A percentile compares a stretch with the other conserved stretches of the same genome.
These are phyloP conservation scores for Paraglomus occultum DNA, from an alignment of 192 early-diverging fungal species.

Conservation along the genomic window DNA sequence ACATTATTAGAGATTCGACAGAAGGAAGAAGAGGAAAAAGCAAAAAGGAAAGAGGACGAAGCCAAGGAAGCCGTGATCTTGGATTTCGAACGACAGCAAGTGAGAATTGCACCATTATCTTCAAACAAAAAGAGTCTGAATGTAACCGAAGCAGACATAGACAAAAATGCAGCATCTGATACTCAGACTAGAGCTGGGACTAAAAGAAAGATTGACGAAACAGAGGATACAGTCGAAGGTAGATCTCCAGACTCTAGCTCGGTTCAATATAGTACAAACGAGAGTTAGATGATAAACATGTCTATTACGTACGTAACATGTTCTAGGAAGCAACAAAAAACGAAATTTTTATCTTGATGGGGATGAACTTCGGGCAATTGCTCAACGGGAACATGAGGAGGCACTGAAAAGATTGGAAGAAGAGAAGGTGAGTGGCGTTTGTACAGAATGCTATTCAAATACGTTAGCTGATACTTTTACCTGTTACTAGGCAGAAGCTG, in stretches of 20 bases:
- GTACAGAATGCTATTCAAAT: not conserved
- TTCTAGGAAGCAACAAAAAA: constrained; percentile 30
- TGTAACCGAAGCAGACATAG: not conserved
- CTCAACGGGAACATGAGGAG: constrained; percentile 35
- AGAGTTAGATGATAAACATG: not conserved
- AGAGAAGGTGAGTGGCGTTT: constrained; percentile 29
- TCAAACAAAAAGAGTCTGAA: not conserved
- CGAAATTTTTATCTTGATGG: constrained; percentile 36
- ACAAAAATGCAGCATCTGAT: constrained; percentile 11
- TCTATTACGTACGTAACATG: not conserved
- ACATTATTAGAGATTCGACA: constrained; percentile 44
- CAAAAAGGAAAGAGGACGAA: constrained; percentile 40
- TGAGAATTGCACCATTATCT: constrained; percentile 41
- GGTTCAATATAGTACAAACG: too few species aligned
- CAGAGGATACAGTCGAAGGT: too few species aligned
- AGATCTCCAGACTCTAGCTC: too few species aligned
- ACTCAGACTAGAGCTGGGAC: not conserved
- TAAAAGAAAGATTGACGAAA: constrained; percentile 1
- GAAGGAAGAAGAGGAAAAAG: constrained; percentile 44
- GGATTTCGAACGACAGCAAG: constrained; percentile 68
- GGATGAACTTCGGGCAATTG: constrained; percentile 32
- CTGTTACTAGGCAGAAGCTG: constrained; percentile 28
- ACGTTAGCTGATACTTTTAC: not conserved
- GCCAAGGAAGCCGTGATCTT: constrained; percentile 52
- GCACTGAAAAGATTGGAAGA: constrained; percentile 32